Evolutionary conservation across 1,284 basidiomycete species (phyloP).

Genomic region (Pterulicium gracile): DNA sequence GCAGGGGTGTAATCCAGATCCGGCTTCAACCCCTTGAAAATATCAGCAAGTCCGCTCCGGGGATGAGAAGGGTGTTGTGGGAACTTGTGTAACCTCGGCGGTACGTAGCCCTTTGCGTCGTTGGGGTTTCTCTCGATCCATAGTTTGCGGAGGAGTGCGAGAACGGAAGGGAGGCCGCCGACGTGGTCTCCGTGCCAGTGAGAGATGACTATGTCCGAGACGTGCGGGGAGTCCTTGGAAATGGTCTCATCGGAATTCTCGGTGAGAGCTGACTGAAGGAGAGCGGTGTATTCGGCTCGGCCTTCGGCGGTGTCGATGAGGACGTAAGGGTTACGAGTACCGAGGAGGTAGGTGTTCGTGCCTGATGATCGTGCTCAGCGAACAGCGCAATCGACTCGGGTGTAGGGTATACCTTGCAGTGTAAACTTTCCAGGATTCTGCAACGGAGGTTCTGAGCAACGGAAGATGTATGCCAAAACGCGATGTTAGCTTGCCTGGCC

Average conservation of each 20-base stretch:
- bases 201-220: conserved; percentile 84
- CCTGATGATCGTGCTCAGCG: conserved; percentile 30
- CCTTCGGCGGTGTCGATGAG: conserved; percentile 90
- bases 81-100: conserved; percentile 66
- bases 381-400: background rate
- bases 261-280: conserved; percentile 51
- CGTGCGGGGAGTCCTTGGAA: conserved; percentile 29
- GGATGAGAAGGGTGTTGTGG: conserved; percentile 24
- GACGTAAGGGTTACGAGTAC: conserved; percentile 56
- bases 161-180: conserved; percentile 65
- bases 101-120: conserved; percentile 36
- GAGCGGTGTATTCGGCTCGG: conserved; percentile 52
- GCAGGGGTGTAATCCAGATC: conserved; percentile 34
- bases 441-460: conserved; percentile 3
- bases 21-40: conserved; percentile 31
- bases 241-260: conserved; percentile 18
- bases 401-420: conserved; percentile 55
- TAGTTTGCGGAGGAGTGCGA: conserved; percentile 50
- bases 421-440: conserved; percentile 90
- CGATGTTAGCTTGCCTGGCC: conserved; percentile 46
- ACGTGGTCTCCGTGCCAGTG: conserved; percentile 90
- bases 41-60: conserved; percentile 25
- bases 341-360: conserved; percentile 90
- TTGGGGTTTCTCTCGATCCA: conserved; percentile 39
- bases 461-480: background rate